phyloP scores from a whole-genome alignment of 2,329 filamentous ascomycete genomes.

The Zarea fungicola region DNA sequence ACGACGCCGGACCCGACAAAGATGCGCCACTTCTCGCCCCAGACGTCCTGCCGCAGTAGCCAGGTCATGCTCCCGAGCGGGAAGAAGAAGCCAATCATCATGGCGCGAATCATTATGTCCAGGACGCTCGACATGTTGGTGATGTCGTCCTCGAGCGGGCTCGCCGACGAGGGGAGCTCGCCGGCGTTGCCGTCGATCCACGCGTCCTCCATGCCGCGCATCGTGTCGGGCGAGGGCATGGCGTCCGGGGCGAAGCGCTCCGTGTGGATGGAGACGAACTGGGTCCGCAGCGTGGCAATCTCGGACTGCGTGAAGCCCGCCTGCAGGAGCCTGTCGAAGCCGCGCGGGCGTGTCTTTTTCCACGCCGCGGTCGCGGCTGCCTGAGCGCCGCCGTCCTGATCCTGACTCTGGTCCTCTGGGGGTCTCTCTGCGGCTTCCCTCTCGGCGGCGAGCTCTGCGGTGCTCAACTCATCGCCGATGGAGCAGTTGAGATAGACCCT shows the following conservation, averaged over 20 bases:
- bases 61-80: conserved; percentile 81
- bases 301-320: conserved; percentile 80
- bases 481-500: conserved; percentile 91
- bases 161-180: conserved; percentile 33
- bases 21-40: conserved; percentile 76
- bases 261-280: conserved; percentile 82
- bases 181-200: conserved; percentile 74
- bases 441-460: conserved; percentile 66
- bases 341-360: conserved; percentile 45
- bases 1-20: conserved; percentile 82
- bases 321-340: conserved; percentile 80
- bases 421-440: conserved; percentile 38
- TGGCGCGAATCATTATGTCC: conserved; percentile 83
- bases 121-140: conserved; percentile 52
- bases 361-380: conserved; percentile 19
- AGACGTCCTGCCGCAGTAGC: conserved; percentile 80
- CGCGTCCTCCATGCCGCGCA: conserved; percentile 76
- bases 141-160: conserved; percentile 39
- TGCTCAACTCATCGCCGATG: conserved; percentile 69
- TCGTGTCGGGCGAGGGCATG: conserved; percentile 72
- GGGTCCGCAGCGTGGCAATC: conserved; percentile 76
- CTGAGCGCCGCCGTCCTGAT: conserved; percentile 48
- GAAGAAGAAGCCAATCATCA: conserved; percentile 92
- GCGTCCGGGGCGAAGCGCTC: conserved; percentile 81
- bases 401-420: conserved; percentile 29